Conservation (phyloP, 768 basidiomycete species). For the Lactifluus echinatus region DNA sequence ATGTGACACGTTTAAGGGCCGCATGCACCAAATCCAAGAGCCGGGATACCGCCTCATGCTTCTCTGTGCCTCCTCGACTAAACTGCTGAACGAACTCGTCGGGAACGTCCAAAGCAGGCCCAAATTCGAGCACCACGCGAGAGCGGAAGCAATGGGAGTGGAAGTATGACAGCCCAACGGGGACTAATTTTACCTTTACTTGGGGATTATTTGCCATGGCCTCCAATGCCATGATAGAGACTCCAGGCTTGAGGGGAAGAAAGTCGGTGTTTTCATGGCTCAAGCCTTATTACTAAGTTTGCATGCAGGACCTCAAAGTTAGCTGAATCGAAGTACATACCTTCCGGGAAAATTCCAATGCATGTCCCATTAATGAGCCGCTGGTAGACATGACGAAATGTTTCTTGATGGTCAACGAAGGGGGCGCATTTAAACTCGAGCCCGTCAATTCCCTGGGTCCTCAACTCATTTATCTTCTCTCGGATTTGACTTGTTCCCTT, state of each 20-base stretch:
- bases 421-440: constrained; percentile 78
- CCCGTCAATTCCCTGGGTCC: constrained; percentile 48
- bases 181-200: constrained; percentile 82
- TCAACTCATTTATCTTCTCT: constrained; percentile 56
- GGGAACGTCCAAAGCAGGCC: constrained; percentile 88
- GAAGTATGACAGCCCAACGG: constrained; percentile 37
- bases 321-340: constrained; percentile 34
- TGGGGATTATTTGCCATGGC: constrained; percentile 90
- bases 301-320: neutral
- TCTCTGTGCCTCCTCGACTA: constrained; percentile 77
- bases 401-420: constrained; percentile 86
- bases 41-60: constrained; percentile 83
- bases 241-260: constrained; percentile 93
- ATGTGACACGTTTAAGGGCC: constrained; percentile 89
- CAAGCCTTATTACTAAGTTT: constrained; percentile 53
- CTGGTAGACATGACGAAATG: constrained; percentile 91
- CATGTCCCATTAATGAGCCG: constrained; percentile 76
- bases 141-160: constrained; percentile 73
- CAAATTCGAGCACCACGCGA: constrained; percentile 95
- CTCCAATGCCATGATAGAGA: constrained; percentile 95
- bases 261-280: constrained; percentile 97
- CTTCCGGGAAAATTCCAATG: constrained; percentile 98
- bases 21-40: constrained; percentile 90
- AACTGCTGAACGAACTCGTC: constrained; percentile 81
- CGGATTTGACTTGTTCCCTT: constrained; percentile 59